Conservation (phyloP, 805 yeast species). For the Candida odintsovae region DNA sequence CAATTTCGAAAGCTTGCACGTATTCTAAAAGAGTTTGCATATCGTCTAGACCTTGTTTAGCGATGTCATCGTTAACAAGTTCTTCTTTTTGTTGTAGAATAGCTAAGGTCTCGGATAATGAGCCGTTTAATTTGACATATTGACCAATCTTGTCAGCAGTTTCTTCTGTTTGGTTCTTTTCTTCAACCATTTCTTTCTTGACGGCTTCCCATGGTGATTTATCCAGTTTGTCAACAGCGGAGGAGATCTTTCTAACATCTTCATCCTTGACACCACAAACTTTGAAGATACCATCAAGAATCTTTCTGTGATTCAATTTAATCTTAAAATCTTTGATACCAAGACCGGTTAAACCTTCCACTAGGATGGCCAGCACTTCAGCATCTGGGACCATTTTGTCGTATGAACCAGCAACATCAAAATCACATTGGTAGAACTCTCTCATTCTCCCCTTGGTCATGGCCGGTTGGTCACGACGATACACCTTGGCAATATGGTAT, state of each 20-base stretch:
- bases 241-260: conserved; percentile 87
- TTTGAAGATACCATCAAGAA: conserved; percentile 91
- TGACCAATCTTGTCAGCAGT: conserved; percentile 92
- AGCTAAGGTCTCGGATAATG: conserved; percentile 55
- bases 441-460: conserved; percentile 99
- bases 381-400: conserved; percentile 97
- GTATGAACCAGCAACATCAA: conserved; percentile 90
- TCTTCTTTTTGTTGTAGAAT: conserved; percentile 51
- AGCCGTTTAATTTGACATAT: conserved; percentile 81
- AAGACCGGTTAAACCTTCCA: conserved; percentile 77
- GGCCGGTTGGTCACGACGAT: conserved; percentile 99
- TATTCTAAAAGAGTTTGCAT: conserved; percentile 71
- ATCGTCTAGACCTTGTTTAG: conserved; percentile 76
- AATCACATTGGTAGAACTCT: conserved; percentile 98
- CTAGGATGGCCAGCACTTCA: conserved; percentile 74
- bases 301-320: conserved; percentile 92
- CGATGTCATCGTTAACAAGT: conserved; percentile 61
- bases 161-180: conserved; percentile 84
- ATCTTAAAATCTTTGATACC: conserved; percentile 88
- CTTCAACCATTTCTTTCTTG: conserved; percentile 84
- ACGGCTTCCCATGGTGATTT: conserved; percentile 95
- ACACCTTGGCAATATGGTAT: conserved; percentile 96
- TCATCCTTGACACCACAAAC: conserved; percentile 92
- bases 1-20: conserved; percentile 77
- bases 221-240: conserved; percentile 96